A percentile compares a stretch with the other conserved stretches of the same genome.
These are phyloP conservation scores for Vanderwaltozyma yarrowii DNA, from an alignment of 805 yeast genomes.

Conservation along the genomic window DNA sequence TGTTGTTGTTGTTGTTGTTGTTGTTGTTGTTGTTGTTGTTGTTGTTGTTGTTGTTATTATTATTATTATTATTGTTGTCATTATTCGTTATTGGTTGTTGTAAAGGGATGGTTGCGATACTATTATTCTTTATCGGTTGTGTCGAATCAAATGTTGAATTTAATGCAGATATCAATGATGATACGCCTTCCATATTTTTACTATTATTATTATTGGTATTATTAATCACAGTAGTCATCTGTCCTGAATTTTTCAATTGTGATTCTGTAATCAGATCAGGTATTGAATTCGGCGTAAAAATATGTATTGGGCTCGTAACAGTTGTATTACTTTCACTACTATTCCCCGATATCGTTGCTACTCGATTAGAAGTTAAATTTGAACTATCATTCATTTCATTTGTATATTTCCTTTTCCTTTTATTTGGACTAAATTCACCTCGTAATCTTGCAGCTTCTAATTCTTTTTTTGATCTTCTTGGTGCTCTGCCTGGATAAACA, in stretches of 20 bases:
- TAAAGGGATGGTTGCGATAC: background rate
- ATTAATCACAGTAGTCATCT: too few species aligned
- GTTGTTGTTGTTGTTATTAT: background rate
- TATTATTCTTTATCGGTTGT: too few species aligned
- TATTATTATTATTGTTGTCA: background rate
- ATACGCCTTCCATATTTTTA: conserved; percentile 8
- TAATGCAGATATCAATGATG: conserved; percentile 14
- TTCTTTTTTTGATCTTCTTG: conserved; percentile 31
- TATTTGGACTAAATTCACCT: conserved; percentile 16
- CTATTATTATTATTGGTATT: background rate
- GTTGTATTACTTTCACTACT: background rate
- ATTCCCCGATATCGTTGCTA: too few species aligned
- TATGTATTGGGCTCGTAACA: background rate
- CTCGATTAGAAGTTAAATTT: too few species aligned
- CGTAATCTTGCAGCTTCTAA: conserved; percentile 16
- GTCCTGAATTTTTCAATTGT: too few species aligned
- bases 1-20: too few species aligned
- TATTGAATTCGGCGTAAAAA: background rate
- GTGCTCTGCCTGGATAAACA: conserved; percentile 35
- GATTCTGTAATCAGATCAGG: background rate
- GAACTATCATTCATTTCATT: background rate
- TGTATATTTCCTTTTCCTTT: conserved; percentile 4
- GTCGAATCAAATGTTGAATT: background rate
- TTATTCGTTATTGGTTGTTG: too few species aligned
- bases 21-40: too few species aligned